Conservation (phyloP, 805 yeast species). For the Starmerella floricola region DNA sequence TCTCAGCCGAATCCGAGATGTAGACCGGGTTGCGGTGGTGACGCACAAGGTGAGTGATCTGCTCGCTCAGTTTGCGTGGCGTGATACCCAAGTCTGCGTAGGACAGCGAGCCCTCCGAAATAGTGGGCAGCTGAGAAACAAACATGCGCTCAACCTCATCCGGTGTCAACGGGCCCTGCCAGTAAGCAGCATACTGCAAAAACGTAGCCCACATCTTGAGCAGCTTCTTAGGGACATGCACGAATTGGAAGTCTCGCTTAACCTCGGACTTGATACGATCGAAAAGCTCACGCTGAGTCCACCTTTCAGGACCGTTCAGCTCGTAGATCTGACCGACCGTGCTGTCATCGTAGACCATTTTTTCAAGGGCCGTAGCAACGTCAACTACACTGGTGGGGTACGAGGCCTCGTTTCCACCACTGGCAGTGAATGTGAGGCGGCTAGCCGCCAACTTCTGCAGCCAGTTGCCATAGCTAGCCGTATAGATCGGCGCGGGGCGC, state of each 20-base stretch:
- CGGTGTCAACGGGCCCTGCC: slow-evolving; percentile 43
- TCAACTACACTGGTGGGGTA: slow-evolving; percentile 68
- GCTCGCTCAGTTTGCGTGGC: slow-evolving; percentile 42
- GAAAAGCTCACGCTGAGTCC: slow-evolving; percentile 50
- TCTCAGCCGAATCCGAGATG: slow-evolving; percentile 24
- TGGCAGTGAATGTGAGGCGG: slow-evolving; percentile 52
- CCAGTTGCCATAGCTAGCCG: slow-evolving; percentile 53
- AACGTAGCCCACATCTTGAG: slow-evolving; percentile 31
- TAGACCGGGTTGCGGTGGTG: slow-evolving; percentile 25
- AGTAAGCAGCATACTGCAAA: slow-evolving; percentile 32
- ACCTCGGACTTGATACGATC: slow-evolving; percentile 57
- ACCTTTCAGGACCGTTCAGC: slow-evolving; percentile 58
- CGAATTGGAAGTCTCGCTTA: slow-evolving; percentile 31
- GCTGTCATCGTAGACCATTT: slow-evolving; percentile 67
- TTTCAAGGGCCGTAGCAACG: slow-evolving; percentile 67
- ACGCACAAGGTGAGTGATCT: slow-evolving; percentile 25
- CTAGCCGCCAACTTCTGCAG: slow-evolving; percentile 47
- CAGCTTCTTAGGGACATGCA: slow-evolving; percentile 33
- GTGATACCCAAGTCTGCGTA: slow-evolving; percentile 62
- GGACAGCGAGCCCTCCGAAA: slow-evolving; percentile 48
- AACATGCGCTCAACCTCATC: slow-evolving; percentile 67
- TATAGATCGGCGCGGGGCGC: slow-evolving; percentile 72
- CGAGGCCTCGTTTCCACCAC: slow-evolving; percentile 48
- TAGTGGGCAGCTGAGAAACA: slow-evolving; percentile 43
- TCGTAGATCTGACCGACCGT: slow-evolving; percentile 68